phyloP scores from a whole-genome alignment of 2,329 filamentous ascomycete genomes.

The Microdochium nivale region DNA sequence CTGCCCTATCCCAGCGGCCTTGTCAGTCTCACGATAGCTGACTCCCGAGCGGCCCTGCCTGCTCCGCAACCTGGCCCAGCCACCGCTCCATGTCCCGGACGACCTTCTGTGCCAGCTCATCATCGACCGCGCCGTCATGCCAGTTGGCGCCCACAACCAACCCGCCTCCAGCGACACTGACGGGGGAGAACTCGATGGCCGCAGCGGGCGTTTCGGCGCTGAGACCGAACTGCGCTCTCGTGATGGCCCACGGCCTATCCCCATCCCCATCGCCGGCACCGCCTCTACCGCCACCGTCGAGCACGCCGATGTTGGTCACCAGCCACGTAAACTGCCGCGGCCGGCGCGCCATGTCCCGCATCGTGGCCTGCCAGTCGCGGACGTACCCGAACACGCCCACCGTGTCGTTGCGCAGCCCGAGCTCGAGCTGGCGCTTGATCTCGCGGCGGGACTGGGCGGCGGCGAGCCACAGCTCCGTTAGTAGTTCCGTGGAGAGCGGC shows the following conservation, averaged over 20 bases:
- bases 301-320: slow-evolving; percentile 24
- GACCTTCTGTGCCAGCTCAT: neutral
- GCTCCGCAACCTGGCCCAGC: neutral
- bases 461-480: slow-evolving; percentile 8
- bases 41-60: no score
- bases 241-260: slow-evolving; percentile 12
- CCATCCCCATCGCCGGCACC: neutral
- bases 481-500: slow-evolving; percentile 3
- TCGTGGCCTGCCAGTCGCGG: slow-evolving; percentile 22
- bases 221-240: slow-evolving; percentile 17
- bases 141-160: slow-evolving; percentile 1
- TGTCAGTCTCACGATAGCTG: no score
- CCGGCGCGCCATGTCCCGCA: slow-evolving; percentile 16
- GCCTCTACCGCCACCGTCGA: neutral
- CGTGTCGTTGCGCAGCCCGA: slow-evolving; percentile 20
- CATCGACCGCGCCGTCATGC: neutral
- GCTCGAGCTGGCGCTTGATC: slow-evolving; percentile 16
- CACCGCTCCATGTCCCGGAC: neutral
- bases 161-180: slow-evolving; percentile 15
- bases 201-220: slow-evolving; percentile 19
- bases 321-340: slow-evolving; percentile 22
- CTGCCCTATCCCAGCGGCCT: no score
- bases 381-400: slow-evolving; percentile 23
- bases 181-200: slow-evolving; percentile 14
- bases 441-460: slow-evolving; percentile 18